phyloP scores from a whole-genome alignment of 228 moss, liverwort and hornwort species.

The Sphagnum fallax region DNA sequence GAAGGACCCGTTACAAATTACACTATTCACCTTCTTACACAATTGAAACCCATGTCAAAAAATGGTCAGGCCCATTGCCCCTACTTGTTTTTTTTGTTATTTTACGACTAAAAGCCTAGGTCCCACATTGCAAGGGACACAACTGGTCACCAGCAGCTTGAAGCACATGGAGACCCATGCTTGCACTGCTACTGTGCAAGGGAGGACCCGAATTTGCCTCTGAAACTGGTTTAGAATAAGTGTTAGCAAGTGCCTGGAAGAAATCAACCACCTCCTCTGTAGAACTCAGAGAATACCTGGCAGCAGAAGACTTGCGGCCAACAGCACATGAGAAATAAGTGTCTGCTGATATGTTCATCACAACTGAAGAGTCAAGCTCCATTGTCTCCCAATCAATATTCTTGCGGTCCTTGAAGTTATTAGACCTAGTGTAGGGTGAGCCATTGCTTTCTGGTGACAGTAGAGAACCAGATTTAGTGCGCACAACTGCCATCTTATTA shows the following conservation, averaged over 20 bases:
- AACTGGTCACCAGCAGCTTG: constrained; percentile 24
- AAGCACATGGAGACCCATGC: constrained; percentile 28
- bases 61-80: constrained; percentile 25
- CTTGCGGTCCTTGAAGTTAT: constrained; percentile 8
- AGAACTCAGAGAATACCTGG: constrained; percentile 69
- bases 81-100: constrained; percentile 17
- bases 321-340: constrained; percentile 94
- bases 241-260: constrained; percentile 56
- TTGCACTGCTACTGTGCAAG: constrained; percentile 22
- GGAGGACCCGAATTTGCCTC: constrained; percentile 21
- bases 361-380: constrained; percentile 3
- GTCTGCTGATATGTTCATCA: constrained; percentile 36
- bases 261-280: constrained; percentile 83
- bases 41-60: constrained; percentile 18
- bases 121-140: constrained; percentile 19
- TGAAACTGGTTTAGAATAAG: constrained; percentile 12
- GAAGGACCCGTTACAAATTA: constrained; percentile 24
- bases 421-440: background rate
- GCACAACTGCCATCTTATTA: constrained; percentile 30
- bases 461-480: constrained; percentile 36
- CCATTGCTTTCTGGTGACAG: constrained; percentile 9
- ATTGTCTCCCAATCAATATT: constrained; percentile 12
- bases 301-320: constrained; percentile 71
- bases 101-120: constrained; percentile 8
- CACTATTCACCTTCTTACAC: constrained; percentile 16